Conservation (phyloP, 1,139 yeast genomes). For the Nakaseomyces glabratus region DNA sequence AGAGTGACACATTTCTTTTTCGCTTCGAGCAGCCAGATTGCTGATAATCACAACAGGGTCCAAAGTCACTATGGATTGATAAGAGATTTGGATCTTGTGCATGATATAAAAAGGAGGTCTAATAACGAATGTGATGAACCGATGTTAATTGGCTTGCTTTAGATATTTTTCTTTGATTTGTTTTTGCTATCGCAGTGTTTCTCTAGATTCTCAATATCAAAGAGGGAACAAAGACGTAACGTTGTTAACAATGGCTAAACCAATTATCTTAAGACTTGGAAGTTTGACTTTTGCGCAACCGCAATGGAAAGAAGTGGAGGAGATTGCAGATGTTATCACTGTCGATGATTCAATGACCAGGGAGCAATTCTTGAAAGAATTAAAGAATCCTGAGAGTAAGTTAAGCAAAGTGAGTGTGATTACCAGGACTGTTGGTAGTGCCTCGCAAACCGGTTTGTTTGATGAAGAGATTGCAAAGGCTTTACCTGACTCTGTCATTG, state of each 20-base stretch:
- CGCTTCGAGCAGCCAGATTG: too few species aligned
- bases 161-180: too few species aligned
- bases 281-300: slow-evolving; percentile 43
- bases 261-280: slow-evolving; percentile 55
- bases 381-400: slow-evolving; percentile 36
- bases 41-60: too few species aligned
- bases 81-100: too few species aligned
- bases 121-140: too few species aligned
- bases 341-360: slow-evolving; percentile 39
- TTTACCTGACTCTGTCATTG: slow-evolving; percentile 54
- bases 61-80: too few species aligned
- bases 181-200: too few species aligned
- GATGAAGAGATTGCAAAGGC: slow-evolving; percentile 58
- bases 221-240: neutral
- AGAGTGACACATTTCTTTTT: too few species aligned
- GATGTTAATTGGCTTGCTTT: too few species aligned
- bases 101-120: too few species aligned
- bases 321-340: slow-evolving; percentile 43
- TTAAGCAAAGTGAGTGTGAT: slow-evolving; percentile 42
- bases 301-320: slow-evolving; percentile 45
- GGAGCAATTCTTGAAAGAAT: slow-evolving; percentile 41
- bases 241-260: slow-evolving; percentile 31
- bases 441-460: slow-evolving; percentile 55
- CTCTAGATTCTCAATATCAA: too few species aligned
- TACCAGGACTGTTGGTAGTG: slow-evolving; percentile 45